phyloP scores from a whole-genome alignment of 2,329 filamentous ascomycete species.

The Xylaria sp. region DNA sequence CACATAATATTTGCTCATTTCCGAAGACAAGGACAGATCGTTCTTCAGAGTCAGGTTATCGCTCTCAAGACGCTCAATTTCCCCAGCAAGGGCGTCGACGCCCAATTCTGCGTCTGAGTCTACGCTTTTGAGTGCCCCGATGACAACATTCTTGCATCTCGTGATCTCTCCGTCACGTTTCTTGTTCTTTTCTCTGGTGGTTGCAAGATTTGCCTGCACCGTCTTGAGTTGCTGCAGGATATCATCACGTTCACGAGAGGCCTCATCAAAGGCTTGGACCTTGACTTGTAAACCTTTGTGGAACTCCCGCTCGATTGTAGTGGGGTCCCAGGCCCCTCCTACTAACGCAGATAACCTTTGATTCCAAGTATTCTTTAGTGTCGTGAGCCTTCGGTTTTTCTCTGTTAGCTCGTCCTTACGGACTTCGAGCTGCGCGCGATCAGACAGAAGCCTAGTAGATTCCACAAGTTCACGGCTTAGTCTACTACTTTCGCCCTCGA shows the following conservation, averaged over 20 bases:
- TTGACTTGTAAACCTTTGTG: slow-evolving; percentile 71
- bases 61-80: slow-evolving; percentile 61
- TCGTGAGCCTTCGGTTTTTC: slow-evolving; percentile 78
- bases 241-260: slow-evolving; percentile 76
- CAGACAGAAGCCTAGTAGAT: slow-evolving; percentile 81
- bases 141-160: slow-evolving; percentile 68
- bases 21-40: slow-evolving; percentile 75
- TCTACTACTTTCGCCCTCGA: slow-evolving; percentile 78
- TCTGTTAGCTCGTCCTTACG: slow-evolving; percentile 83
- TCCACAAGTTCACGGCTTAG: slow-evolving; percentile 85
- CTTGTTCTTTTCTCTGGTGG: slow-evolving; percentile 70
- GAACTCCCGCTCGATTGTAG: slow-evolving; percentile 77
- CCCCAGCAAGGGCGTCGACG: slow-evolving; percentile 66
- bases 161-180: slow-evolving; percentile 72
- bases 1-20: slow-evolving; percentile 76
- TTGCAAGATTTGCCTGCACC: slow-evolving; percentile 77
- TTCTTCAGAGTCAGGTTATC: slow-evolving; percentile 71
- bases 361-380: slow-evolving; percentile 79
- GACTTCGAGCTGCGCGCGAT: slow-evolving; percentile 85
- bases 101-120: slow-evolving; percentile 55
- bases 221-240: slow-evolving; percentile 79
- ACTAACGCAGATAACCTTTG: slow-evolving; percentile 75
- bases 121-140: slow-evolving; percentile 59
- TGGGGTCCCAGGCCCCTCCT: slow-evolving; percentile 73
- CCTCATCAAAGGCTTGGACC: slow-evolving; percentile 67